phyloP scores from a whole-genome alignment of 2,329 filamentous ascomycete species.

The Penicillium concentricum region DNA sequence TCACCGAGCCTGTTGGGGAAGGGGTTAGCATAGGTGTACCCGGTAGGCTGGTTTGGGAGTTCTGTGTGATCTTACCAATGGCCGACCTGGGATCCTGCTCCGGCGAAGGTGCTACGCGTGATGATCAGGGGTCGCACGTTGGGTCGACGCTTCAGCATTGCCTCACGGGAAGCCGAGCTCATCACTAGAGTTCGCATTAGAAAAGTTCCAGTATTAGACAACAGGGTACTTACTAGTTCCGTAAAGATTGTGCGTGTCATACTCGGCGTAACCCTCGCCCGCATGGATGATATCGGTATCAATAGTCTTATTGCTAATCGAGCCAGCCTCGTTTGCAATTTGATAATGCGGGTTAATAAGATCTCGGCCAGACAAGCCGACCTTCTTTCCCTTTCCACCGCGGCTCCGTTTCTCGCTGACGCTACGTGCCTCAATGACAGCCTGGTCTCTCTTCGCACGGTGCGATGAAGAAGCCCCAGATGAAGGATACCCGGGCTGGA shows the following conservation, averaged over 20 bases:
- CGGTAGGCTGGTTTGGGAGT: conserved; percentile 34
- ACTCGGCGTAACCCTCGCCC: conserved; percentile 64
- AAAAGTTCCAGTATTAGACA: background rate
- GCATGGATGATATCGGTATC: conserved; percentile 65
- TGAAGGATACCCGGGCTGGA: conserved; percentile 55
- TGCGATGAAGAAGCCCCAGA: background rate
- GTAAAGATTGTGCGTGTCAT: conserved; percentile 76
- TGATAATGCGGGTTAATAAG: conserved; percentile 64
- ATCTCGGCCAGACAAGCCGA: conserved; percentile 63
- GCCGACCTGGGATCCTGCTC: conserved; percentile 61
- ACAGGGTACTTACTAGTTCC: conserved; percentile 53
- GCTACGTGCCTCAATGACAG: background rate
- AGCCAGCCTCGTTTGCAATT: conserved; percentile 62
- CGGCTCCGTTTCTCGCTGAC: background rate
- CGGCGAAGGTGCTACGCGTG: conserved; percentile 73
- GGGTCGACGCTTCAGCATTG: conserved; percentile 67
- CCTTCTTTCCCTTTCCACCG: conserved; percentile 39
- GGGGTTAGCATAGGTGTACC: conserved; percentile 6
- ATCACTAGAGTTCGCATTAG: conserved; percentile 54
- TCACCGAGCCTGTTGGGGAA: conserved; percentile 54
- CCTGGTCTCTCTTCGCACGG: background rate
- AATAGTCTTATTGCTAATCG: conserved; percentile 57
- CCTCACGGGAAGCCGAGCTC: conserved; percentile 62
- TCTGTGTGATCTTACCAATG: conserved; percentile 46
- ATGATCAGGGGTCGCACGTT: conserved; percentile 67